Base-by-base conservation (phyloP, 2,329 filamentous ascomycete species). In the Beauveria scarabaeidicola region DNA sequence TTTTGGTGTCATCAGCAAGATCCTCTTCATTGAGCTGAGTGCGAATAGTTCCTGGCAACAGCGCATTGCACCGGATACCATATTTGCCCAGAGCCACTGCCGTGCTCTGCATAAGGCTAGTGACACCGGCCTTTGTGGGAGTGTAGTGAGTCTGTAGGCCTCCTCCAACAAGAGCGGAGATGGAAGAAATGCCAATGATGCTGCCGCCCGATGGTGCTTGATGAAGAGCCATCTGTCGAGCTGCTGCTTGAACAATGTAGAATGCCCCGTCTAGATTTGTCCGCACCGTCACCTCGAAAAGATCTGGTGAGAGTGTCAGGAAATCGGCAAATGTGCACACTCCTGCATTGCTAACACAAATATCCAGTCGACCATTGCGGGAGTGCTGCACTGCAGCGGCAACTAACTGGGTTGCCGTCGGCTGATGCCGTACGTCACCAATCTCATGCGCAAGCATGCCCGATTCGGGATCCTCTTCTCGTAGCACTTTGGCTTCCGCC, bases 211-310 rank as follows among this genome's bases (percentile, higher is more conserved):
- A 73, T 0, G 86, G 84, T 2, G 78, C 75, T 66, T 89, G 80
- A 32, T 69, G 65, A 38, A 74, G 74, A 0, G 87, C 85, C 88
- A 96, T 94, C 70, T 94, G 90, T 3, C 86, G 82, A 1, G 90
- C 91, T 2, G 90, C 91, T 0, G 91, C 89, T 77, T 96, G 91
- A 23, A 89, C 87, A 40, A 89, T 81, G 76, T 91, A 92, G 76
- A 95, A 96, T n/a, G 91, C 89, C 48, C 91, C 91, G 65, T 87
- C 85, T 64, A 96, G 84, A 74, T 96, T 96, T 53, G 89, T 93
- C 41, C 82, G 78, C 44, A 95, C 78, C 3, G 91, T 95, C 58
- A 79, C 78, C 62, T 82, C 75, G 68, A 91, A 88, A 58, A 95
- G 84, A 60, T 87, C 81, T 1, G 85, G 81, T 10, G 84, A 78